phyloP scores from a whole-genome alignment of 2,329 filamentous ascomycete species.

The Corynespora cassiicola region DNA sequence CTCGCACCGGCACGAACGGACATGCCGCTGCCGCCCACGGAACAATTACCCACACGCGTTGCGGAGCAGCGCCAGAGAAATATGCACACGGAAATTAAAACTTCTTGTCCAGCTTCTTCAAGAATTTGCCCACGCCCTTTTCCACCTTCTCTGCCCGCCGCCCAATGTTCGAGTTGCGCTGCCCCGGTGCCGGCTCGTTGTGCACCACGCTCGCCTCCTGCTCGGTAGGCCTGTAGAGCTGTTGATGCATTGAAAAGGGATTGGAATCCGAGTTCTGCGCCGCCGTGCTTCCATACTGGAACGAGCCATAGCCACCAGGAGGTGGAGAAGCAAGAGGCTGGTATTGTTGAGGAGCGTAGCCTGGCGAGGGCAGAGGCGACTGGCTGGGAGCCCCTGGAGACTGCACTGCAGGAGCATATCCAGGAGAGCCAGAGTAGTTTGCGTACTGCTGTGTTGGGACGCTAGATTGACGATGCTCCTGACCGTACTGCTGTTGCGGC shows the following conservation, averaged over 20 bases:
- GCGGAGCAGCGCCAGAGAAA: no score
- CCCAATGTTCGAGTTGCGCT: slow-evolving; percentile 63
- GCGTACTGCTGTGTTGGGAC: slow-evolving; percentile 46
- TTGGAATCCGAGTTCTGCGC: slow-evolving; percentile 38
- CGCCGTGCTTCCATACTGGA: slow-evolving; percentile 50
- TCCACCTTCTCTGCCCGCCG: slow-evolving; percentile 71
- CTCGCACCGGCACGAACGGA: no score
- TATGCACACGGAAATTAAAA: slow-evolving; percentile 52
- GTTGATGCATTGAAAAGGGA: slow-evolving; percentile 68
- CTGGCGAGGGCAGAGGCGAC: slow-evolving; percentile 47
- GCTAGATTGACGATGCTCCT: slow-evolving; percentile 39
- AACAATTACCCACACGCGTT: no score
- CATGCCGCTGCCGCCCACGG: no score
- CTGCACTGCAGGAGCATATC: slow-evolving; percentile 37
- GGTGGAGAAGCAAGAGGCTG: slow-evolving; percentile 49
- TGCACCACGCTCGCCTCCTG: slow-evolving; percentile 53
- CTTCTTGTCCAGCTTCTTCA: slow-evolving; percentile 82
- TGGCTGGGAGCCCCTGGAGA: slow-evolving; percentile 27
- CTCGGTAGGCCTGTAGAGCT: slow-evolving; percentile 73
- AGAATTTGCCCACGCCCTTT: slow-evolving; percentile 72
- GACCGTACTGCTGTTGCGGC: slow-evolving; percentile 29
- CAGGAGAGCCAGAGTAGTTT: slow-evolving; percentile 43
- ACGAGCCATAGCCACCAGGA: slow-evolving; percentile 64
- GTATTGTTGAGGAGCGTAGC: slow-evolving; percentile 43
- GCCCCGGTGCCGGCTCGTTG: slow-evolving; percentile 20